A percentile compares a stretch with the other conserved stretches of the same genome.
Conservation (phyloP, 1,284 basidiomycete species). For the Cystobasidium pallidum region DNA sequence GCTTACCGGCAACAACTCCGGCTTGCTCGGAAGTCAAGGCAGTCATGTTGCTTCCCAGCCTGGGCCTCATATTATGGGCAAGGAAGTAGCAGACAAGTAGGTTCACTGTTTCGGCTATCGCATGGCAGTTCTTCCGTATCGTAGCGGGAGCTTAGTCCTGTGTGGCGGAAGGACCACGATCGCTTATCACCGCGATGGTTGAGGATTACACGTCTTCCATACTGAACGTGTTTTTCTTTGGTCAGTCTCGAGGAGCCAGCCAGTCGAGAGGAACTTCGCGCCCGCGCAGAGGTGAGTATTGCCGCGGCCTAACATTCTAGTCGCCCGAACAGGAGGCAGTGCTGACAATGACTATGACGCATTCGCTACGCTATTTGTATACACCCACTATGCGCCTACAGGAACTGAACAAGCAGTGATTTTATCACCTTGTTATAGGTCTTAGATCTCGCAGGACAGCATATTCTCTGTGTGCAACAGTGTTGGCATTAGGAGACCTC, state of each 20-base stretch:
- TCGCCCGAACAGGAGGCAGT: neutral
- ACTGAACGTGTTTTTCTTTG: no score
- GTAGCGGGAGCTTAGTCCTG: no score
- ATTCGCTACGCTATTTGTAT: neutral
- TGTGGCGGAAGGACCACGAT: no score
- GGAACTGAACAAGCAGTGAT: slow-evolving; percentile 41
- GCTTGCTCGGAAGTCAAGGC: slow-evolving; percentile 30
- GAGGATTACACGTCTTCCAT: no score
- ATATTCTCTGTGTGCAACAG: no score
- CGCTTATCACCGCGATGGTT: no score
- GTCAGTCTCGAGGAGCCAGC: slow-evolving; percentile 41
- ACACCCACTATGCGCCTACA: neutral
- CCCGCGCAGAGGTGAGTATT: slow-evolving; percentile 39
- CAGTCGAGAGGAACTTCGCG: slow-evolving; percentile 42
- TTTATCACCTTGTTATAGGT: no score
- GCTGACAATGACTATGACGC: slow-evolving; percentile 7
- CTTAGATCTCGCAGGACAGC: neutral
- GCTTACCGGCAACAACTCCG: slow-evolving; percentile 20
- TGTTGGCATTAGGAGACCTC: no score
- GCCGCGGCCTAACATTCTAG: neutral
- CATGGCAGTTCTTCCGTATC: no score
- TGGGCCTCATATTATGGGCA: slow-evolving; percentile 37
- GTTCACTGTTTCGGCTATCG: no score
- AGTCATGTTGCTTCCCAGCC: slow-evolving; percentile 29
- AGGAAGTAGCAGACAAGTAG: slow-evolving; percentile 24